Percentiles rank a stretch among this genome's conserved stretches.
Evolutionary conservation across 768 basidiomycete species (phyloP).

Genomic region (Trametes gibbosa): DNA sequence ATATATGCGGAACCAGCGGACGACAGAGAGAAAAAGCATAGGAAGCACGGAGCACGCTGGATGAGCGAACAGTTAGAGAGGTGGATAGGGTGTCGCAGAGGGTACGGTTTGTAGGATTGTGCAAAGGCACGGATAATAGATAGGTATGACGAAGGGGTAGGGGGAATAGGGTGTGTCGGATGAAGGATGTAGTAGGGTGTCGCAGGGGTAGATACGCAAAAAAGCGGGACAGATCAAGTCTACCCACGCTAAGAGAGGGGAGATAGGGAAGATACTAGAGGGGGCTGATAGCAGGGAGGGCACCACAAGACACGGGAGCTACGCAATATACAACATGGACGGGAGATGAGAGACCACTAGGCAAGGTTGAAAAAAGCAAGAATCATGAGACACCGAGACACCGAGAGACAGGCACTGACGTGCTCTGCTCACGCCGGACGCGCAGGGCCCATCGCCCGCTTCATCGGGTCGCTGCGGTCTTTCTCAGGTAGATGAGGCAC

Average conservation of each 20-base stretch:
- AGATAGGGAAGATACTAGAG: not conserved
- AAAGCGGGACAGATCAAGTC: not conserved
- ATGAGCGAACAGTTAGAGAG: not conserved
- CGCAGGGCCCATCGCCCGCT: constrained; percentile 23
- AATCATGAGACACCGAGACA: not conserved
- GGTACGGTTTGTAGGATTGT: constrained; percentile 7
- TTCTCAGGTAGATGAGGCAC: constrained; percentile 18
- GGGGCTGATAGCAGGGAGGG: not conserved
- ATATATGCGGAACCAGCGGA: no score
- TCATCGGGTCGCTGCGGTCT: constrained; percentile 24
- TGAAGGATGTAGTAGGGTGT: constrained; percentile 1
- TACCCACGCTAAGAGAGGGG: not conserved
- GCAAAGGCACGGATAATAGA: not conserved
- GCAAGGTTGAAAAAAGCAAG: not conserved
- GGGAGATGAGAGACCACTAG: not conserved
- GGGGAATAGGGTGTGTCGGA: not conserved
- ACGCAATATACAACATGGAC: constrained; percentile 3
- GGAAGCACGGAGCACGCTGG: no score
- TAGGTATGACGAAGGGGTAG: not conserved
- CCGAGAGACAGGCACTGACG: not conserved
- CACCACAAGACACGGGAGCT: not conserved
- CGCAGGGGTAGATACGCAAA: constrained; percentile 6
- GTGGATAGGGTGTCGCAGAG: constrained; percentile 12
- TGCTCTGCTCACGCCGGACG: not conserved
- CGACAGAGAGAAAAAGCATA: no score